Evolutionary conservation across 768 basidiomycete species (phyloP).

Genomic region (Tricholoma bakamatsutake): DNA sequence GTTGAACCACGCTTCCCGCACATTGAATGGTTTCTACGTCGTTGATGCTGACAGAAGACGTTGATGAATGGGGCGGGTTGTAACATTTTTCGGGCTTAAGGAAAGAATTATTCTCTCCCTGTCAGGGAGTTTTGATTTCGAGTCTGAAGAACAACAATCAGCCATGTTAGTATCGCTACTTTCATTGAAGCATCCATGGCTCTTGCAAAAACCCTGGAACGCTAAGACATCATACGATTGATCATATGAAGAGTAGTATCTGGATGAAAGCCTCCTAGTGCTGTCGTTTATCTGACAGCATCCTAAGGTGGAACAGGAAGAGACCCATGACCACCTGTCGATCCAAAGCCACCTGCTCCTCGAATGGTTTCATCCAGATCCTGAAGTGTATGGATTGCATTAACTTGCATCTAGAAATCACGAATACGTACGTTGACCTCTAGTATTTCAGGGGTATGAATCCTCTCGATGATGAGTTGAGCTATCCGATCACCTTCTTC

Average conservation of each 20-base stretch:
- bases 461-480: conserved; percentile 89
- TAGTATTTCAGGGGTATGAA: conserved; percentile 76
- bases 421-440: conserved; percentile 73
- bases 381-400: conserved; percentile 30
- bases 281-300: background rate
- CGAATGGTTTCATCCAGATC: conserved; percentile 81
- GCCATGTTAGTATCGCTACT: background rate
- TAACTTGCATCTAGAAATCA: background rate
- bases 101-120: background rate
- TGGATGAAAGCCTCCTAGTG: background rate
- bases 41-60: conserved; percentile 47
- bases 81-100: background rate
- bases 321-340: conserved; percentile 80
- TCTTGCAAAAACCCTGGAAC: background rate
- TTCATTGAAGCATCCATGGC: background rate
- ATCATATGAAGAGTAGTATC: background rate
- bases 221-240: background rate
- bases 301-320: conserved; percentile 21
- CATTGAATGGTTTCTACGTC: conserved; percentile 50
- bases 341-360: conserved; percentile 87
- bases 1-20: conserved; percentile 46
- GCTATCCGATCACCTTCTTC: conserved; percentile 93
- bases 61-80: background rate
- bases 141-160: background rate
- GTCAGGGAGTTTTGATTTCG: background rate